These are phyloP conservation scores for Aureobasidium sp. DNA, from an alignment of 2,329 filamentous ascomycete species.

Conservation along the genomic window DNA sequence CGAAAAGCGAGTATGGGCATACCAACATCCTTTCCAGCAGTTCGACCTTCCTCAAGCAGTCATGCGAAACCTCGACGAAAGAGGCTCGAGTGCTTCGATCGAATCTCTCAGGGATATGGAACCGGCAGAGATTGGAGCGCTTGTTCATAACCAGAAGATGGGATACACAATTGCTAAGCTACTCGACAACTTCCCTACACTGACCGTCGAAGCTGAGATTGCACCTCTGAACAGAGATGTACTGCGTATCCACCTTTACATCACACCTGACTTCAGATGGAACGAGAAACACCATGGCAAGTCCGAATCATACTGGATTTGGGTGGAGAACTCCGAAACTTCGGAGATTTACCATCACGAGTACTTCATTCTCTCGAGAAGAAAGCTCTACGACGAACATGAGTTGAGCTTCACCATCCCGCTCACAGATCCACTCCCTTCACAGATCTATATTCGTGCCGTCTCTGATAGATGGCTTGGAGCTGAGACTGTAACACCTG, in stretches of 20 bases:
- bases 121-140: constrained; percentile 72
- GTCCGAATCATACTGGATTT: constrained; percentile 95
- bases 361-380: constrained; percentile 85
- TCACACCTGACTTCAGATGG: constrained; percentile 89
- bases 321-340: constrained; percentile 97
- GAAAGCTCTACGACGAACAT: constrained; percentile 90
- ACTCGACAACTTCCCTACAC: constrained; percentile 82
- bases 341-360: constrained; percentile 97
- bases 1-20: constrained; percentile 91
- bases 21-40: constrained; percentile 88
- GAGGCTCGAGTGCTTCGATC: constrained; percentile 62
- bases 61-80: constrained; percentile 76
- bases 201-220: constrained; percentile 87
- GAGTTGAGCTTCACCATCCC: constrained; percentile 98
- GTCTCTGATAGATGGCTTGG: constrained; percentile 95
- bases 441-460: constrained; percentile 90
- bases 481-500: constrained; percentile 86
- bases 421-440: constrained; percentile 81
- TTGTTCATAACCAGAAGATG: constrained; percentile 86
- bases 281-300: constrained; percentile 89
- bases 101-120: constrained; percentile 92
- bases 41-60: constrained; percentile 84
- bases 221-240: constrained; percentile 93
- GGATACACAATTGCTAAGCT: constrained; percentile 74
- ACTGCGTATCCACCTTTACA: constrained; percentile 74